These are phyloP conservation scores for Ogataea nonfermentans DNA, from an alignment of 805 yeast species.

Conservation along the genomic window DNA sequence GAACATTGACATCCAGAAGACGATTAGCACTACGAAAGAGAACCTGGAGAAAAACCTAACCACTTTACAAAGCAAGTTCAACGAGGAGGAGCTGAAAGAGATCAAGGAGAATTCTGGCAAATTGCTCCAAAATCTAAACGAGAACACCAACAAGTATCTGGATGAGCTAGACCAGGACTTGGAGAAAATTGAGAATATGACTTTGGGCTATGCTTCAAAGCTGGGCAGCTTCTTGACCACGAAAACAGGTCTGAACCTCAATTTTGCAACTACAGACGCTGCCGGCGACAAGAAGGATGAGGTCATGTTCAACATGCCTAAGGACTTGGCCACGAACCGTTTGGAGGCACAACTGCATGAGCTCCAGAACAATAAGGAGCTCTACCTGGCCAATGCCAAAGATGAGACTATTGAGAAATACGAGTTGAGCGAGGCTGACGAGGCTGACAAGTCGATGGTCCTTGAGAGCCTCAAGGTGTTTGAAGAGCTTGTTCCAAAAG, in stretches of 20 bases:
- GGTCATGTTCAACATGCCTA: constrained; percentile 44
- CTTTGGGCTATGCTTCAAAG: constrained; percentile 56
- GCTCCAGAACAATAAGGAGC: constrained; percentile 47
- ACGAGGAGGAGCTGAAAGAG: constrained; percentile 26
- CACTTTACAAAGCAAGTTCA: constrained; percentile 16
- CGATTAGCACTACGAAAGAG: constrained; percentile 18
- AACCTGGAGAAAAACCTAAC: constrained; percentile 18
- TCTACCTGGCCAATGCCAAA: constrained; percentile 38
- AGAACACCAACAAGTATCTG: constrained; percentile 58
- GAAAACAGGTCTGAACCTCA: constrained; percentile 19
- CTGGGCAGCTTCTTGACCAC: constrained; percentile 52
- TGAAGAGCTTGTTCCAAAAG: constrained; percentile 64
- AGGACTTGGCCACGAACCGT: constrained; percentile 46
- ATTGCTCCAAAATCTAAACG: constrained; percentile 28
- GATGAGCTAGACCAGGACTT: constrained; percentile 73
- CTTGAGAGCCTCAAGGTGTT: constrained; percentile 53
- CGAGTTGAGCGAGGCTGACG: constrained; percentile 45
- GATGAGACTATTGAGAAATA: constrained; percentile 39
- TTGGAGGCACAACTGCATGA: constrained; percentile 62
- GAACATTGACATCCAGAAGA: constrained; percentile 21
- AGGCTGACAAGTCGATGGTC: constrained; percentile 42
- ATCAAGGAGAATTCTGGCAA: constrained; percentile 27
- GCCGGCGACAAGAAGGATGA: constrained; percentile 37
- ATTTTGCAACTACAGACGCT: constrained; percentile 13
- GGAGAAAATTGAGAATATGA: constrained; percentile 69